Evolutionary conservation across 1,284 basidiomycete genomes (phyloP), one percentile per base, ranked within the genome.

Genomic region (Tylopilus microsporus): DNA sequence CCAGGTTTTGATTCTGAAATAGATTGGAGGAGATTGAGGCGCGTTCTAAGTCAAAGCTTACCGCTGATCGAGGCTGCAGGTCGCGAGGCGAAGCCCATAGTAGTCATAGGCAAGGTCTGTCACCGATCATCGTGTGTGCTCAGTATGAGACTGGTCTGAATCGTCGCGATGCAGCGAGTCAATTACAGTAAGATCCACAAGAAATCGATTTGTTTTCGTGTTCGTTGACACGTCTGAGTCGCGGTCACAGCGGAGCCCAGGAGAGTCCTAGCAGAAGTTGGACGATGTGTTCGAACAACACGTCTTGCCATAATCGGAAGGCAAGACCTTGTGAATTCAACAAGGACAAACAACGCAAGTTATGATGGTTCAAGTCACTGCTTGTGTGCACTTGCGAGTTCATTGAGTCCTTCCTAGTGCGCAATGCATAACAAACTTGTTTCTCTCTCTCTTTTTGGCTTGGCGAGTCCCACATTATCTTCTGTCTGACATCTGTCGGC

Each of bases 101-200:
- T 90, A 94, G 70, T 95, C 91, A 71, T 95, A 97, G 19, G 85
- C 81, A 58, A 91, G 82, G 74, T 94, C 91, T 45, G 91, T 87
- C 49, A 93, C 79, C n/a, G 79, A 70, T 93, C 91, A 53, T 76
- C 81, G 73, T 93, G 91, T 5, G 86, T 85, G 61, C 83, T 86
- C 58, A 80, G 80, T 58, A 91, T 85, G 16, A 91, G 76, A 11
- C 84, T 84, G 5, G 87, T 87, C 70, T 91, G 87, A 55, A 90
- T 82, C 87, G 89, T 89, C 16, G 21, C 15, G 43, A 46, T 36
- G 10, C 18, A 90, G 41, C n/a, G 21, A 19, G 21, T 39, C 41
- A 15, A 30, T 16, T 16, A 15, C 3, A 12, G 12, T n/a, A 18
- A 13, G n/a, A 11, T n/a, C 48, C 34, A 25, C 36, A 3, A 5